Evolutionary conservation across 192 early-diverging fungal species (phyloP).

Genomic region (Entrophospora sp.): DNA sequence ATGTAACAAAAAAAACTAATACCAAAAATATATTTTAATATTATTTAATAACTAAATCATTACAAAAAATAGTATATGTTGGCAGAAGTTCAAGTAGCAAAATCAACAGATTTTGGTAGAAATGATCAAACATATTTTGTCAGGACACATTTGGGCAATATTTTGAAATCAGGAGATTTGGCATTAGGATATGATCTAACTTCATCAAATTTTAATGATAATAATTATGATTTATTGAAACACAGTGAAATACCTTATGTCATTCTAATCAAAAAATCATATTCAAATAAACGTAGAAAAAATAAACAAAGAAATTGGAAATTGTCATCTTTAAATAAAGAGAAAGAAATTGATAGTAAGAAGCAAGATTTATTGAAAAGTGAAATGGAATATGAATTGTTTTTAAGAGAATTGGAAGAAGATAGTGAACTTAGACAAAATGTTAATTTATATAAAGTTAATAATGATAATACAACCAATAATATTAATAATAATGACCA

Average conservation of each 20-base stretch:
- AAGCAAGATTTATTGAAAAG: constrained; percentile 70
- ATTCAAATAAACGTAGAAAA: constrained; percentile 82
- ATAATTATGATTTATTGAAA: constrained; percentile 65
- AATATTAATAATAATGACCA: constrained; percentile 19
- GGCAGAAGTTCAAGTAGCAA: constrained; percentile 82
- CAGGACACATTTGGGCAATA: constrained; percentile 84
- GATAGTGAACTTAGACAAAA: constrained; percentile 92
- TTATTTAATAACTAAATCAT: not conserved
- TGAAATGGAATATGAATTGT: constrained; percentile 89
- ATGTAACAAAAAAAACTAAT: not conserved
- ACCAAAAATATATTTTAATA: not conserved
- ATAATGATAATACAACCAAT: constrained; percentile 20
- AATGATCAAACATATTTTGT: constrained; percentile 83
- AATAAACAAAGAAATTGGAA: constrained; percentile 83
- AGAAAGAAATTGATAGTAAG: constrained; percentile 68
- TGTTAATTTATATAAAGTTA: constrained; percentile 86
- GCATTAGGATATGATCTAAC: constrained; percentile 85
- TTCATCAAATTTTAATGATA: constrained; percentile 87
- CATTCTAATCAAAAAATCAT: constrained; percentile 86
- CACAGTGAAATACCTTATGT: constrained; percentile 73
- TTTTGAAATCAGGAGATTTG: constrained; percentile 87
- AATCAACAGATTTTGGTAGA: constrained; percentile 64
- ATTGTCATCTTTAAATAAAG: constrained; percentile 79
- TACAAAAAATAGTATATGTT: constrained; percentile 43
- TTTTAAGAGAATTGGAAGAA: constrained; percentile 97